These are phyloP conservation scores for Rosellinia necatrix DNA, from an alignment of 2,329 filamentous ascomycete genomes.

Conservation along the genomic window DNA sequence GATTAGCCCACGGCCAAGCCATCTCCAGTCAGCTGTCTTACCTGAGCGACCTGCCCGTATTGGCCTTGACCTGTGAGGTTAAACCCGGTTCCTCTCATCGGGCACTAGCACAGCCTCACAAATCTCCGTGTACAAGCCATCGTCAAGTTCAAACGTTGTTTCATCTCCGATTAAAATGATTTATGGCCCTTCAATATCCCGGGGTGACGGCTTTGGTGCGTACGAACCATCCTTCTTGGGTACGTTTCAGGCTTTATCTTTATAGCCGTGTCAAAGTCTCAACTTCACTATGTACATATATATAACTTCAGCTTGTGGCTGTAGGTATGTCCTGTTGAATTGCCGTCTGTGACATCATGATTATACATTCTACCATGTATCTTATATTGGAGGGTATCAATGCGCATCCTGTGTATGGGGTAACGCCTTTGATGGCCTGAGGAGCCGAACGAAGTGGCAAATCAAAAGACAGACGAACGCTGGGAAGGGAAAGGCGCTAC, in stretches of 20 bases:
- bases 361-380: background rate
- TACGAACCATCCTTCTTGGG: too few species aligned
- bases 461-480: conserved; percentile 5
- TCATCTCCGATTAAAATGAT: conserved; percentile 7
- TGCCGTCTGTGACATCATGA: background rate
- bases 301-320: too few species aligned
- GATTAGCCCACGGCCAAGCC: conserved; percentile 8
- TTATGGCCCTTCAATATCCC: background rate
- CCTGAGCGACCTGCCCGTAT: conserved; percentile 13
- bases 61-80: background rate
- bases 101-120: conserved; percentile 17
- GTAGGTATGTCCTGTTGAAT: too few species aligned
- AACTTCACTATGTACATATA: too few species aligned
- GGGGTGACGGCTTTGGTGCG: background rate
- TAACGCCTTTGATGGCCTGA: background rate
- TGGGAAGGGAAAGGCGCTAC: conserved; percentile 3
- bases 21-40: background rate
- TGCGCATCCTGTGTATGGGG: too few species aligned
- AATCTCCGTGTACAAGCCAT: conserved; percentile 22
- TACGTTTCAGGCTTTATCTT: too few species aligned
- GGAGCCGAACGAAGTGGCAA: background rate
- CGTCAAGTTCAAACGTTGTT: background rate
- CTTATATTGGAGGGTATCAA: too few species aligned
- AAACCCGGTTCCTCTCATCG: background rate
- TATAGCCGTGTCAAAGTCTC: too few species aligned